phyloP scores from a whole-genome alignment of 106 monocot genomes.

The Narthecium ossifragum region DNA sequence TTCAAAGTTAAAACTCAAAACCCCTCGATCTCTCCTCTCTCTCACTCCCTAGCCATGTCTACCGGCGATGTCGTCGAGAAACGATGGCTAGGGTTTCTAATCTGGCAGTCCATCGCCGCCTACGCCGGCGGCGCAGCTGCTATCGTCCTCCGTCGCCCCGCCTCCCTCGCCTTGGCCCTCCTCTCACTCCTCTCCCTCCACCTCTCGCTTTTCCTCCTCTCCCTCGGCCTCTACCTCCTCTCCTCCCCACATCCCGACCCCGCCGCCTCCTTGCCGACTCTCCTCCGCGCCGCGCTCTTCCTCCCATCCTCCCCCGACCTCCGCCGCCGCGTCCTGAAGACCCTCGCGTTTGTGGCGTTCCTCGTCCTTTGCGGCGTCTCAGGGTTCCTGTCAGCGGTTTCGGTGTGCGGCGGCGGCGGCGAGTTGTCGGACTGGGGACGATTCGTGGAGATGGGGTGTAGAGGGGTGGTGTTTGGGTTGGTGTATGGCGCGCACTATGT shows the following conservation, averaged over 20 bases:
- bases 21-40: background rate
- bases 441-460: conserved; percentile 34
- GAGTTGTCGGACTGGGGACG: conserved; percentile 12
- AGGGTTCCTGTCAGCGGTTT: conserved; percentile 36
- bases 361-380: conserved; percentile 24
- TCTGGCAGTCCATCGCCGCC: conserved; percentile 64
- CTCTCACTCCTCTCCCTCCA: conserved; percentile 16
- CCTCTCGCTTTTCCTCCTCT: conserved; percentile 26
- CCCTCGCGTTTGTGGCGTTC: conserved; percentile 23
- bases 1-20: background rate
- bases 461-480: conserved; percentile 60
- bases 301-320: conserved; percentile 13
- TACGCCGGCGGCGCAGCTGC: conserved; percentile 27
- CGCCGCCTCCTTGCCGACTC: conserved; percentile 22
- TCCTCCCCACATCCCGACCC: conserved; percentile 30
- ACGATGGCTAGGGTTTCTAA: conserved; percentile 75
- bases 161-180: conserved; percentile 11
- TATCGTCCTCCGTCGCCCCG: conserved; percentile 11
- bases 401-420: conserved; percentile 37
- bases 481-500: conserved; percentile 53
- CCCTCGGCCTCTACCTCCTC: conserved; percentile 26
- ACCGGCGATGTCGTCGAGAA: conserved; percentile 38
- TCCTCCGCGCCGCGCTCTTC: conserved; percentile 17
- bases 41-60: conserved; percentile 1
- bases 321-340: conserved; percentile 18